Base-by-base conservation (phyloP, 1,139 yeast genomes). In the Zygoascus hellenicus region DNA sequence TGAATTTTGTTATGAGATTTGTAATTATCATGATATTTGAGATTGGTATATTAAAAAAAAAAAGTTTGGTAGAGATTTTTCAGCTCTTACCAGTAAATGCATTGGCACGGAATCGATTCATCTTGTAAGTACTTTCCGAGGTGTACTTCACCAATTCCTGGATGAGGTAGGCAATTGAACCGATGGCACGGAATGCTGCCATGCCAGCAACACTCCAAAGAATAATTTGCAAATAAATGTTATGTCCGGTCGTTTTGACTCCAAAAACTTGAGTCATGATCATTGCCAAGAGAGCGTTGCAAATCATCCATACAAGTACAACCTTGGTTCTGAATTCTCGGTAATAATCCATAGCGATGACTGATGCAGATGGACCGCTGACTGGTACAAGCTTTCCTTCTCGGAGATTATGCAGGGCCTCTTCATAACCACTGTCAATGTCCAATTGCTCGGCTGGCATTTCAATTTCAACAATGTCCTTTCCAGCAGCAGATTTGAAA, bases 241-340 rank as follows among this genome's bases (percentile, higher is more conserved):
- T 92, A 17, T 80, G 74, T 45, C 77, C 77, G 22, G 80, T 76
- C 32, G 77, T 68, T 40, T 81, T 81, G 2, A 89, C 78, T 16
- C 74, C 69, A 61, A 82, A 89, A 13, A 88, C 83, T 65, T 90
- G 95, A 11, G 89, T 77, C 71, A 92, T 84, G 10, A 94, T 79
- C 89, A 90, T 81, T 35, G 87, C 82, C 57, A 92, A 73, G 19
- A 92, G 66, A 58, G 86, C 71, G 63, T 92, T 92, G 30, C 85
- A 71, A 46, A 89, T 72, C 77, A 92, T 76, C 98, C 98, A 92
- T 7, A 80, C 69, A 59, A 90, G 76, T n/a, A 92, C 97, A 41
- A 92, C 96, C 54, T 92, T 77, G 1, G 97, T 87, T 69, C 98
- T 80, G 29, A 92, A 87, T 64, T 89, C 96, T 61, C 95, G 81